Base-by-base conservation (phyloP, 768 basidiomycete species). In the Xerocomellus chrysenteron region DNA sequence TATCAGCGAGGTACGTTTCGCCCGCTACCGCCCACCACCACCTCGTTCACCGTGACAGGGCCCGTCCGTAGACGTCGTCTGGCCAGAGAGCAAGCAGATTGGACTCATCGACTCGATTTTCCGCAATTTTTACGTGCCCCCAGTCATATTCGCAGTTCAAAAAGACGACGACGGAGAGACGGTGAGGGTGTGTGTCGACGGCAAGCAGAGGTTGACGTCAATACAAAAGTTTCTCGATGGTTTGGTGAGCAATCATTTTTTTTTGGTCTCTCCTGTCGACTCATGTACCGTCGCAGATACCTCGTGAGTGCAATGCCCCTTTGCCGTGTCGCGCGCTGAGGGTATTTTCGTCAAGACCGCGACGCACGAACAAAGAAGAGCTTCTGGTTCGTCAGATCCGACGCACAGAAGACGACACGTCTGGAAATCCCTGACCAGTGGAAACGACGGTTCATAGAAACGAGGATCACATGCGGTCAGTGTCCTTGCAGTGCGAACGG, bases 401-500 rank as follows among this genome's bases (percentile, higher is more conserved):
- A 81, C 4, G 67, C 72, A 3, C 70, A 76, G n/a, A 80, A 72
- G 58, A 68, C 62, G 6, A 67, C 70, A 14, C 80, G 81, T 26
- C 61, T 76, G 17, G 80, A 84, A 58, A 75, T 90, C 19, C 86
- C 87, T 17, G 73, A 77, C 1, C 50, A 67, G 3, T 80, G 73
- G 67, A 87, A 82, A 63, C 67, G 74, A 4, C 68, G 69, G 43
- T 90, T 90, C 55, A 65, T 73, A 10, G 63, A 70, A 30, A 87
- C 86, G 58, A 73, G 75, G 40, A 82, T 90, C n/a, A 84, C 84
- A 46, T 88, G 86, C 56, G 85, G 88, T 89, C 63, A 59, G 82
- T 71, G 37, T 51, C 47, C 21, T 57, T 19, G 30, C 26, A 13
- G 17, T 17, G 39, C 19, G 21, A 26, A 30, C 26, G 21, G 24